Evolutionary conservation across 129 eudicot species (phyloP).

Genomic region (Pittosporum tobira): DNA sequence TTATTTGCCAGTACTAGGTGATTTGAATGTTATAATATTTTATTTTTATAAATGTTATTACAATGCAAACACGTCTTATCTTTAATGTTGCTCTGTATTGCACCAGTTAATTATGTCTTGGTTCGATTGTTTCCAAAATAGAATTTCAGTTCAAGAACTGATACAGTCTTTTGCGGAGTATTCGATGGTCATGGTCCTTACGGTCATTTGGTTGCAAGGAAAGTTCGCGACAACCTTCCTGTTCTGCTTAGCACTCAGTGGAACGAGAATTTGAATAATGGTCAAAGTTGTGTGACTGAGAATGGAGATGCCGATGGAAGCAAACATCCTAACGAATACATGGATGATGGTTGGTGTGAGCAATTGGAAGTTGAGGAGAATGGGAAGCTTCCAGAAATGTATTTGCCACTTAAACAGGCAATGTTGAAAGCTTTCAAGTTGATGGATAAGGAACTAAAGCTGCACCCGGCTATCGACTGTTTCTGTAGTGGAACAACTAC

Average conservation of each 20-base stretch:
- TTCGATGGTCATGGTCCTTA: slow-evolving; percentile 98
- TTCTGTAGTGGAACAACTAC: slow-evolving; percentile 94
- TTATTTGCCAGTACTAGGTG: too few species aligned
- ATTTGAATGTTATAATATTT: not conserved
- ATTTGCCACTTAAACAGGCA: slow-evolving; percentile 57
- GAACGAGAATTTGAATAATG: slow-evolving; percentile 27
- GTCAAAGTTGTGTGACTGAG: slow-evolving; percentile 28
- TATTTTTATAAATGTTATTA: not conserved
- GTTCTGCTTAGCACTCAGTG: slow-evolving; percentile 54
- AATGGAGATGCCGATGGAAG: slow-evolving; percentile 33
- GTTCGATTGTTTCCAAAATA: slow-evolving; percentile 36
- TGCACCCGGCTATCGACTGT: slow-evolving; percentile 68
- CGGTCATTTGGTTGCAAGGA: slow-evolving; percentile 92
- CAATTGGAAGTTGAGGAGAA: slow-evolving; percentile 41
- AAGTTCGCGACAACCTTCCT: slow-evolving; percentile 81
- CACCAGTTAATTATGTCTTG: slow-evolving; percentile 26
- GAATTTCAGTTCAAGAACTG: slow-evolving; percentile 66
- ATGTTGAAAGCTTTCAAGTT: slow-evolving; percentile 67
- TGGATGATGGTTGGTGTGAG: slow-evolving; percentile 53
- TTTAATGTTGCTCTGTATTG: slow-evolving; percentile 6
- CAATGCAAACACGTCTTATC: not conserved
- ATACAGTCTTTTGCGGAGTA: slow-evolving; percentile 82
- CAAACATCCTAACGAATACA: slow-evolving; percentile 37
- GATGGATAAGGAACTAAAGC: slow-evolving; percentile 84
- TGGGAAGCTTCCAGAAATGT: slow-evolving; percentile 51